Evolutionary conservation across 345 rosid species (phyloP).

Genomic region (Brassica napus): DNA sequence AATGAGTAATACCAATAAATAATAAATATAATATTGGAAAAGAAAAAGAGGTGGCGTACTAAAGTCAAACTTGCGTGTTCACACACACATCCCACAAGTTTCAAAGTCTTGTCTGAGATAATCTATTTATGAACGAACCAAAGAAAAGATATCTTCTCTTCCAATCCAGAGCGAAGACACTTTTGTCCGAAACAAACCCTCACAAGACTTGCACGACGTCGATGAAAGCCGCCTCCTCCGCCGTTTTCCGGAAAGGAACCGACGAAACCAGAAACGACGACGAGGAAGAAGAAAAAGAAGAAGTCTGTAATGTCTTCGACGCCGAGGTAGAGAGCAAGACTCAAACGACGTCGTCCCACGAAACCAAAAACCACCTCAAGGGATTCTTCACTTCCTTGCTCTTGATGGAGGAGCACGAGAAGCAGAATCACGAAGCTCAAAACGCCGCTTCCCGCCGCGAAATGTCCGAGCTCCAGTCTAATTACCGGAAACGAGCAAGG

Average conservation of each 20-base stretch:
- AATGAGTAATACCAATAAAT: constrained; percentile 18
- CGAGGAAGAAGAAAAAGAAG: constrained; percentile 24
- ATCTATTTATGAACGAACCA: constrained; percentile 40
- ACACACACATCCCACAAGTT: constrained; percentile 30
- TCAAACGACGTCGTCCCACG: constrained; percentile 8
- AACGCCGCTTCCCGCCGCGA: constrained; percentile 42
- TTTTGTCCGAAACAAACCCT: background rate
- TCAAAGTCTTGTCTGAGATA: background rate
- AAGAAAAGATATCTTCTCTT: constrained; percentile 7
- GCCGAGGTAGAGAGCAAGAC: constrained; percentile 29
- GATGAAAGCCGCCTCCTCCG: constrained; percentile 28
- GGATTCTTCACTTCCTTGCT: constrained; percentile 55
- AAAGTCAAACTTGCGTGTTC: constrained; percentile 46
- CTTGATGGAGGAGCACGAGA: constrained; percentile 53
- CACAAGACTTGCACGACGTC: background rate
- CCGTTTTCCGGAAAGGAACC: constrained; percentile 28
- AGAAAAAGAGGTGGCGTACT: background rate
- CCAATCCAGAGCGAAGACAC: constrained; percentile 2
- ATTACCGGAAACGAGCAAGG: constrained; percentile 41
- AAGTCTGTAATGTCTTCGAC: constrained; percentile 33
- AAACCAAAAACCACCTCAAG: constrained; percentile 39
- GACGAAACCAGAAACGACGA: constrained; percentile 14
- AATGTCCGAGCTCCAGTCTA: constrained; percentile 49
- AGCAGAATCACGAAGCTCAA: constrained; percentile 9
- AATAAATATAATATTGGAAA: background rate